These are phyloP conservation scores for Carex parvula DNA, from an alignment of 176 grass and related monocot species.

Conservation along the genomic window DNA sequence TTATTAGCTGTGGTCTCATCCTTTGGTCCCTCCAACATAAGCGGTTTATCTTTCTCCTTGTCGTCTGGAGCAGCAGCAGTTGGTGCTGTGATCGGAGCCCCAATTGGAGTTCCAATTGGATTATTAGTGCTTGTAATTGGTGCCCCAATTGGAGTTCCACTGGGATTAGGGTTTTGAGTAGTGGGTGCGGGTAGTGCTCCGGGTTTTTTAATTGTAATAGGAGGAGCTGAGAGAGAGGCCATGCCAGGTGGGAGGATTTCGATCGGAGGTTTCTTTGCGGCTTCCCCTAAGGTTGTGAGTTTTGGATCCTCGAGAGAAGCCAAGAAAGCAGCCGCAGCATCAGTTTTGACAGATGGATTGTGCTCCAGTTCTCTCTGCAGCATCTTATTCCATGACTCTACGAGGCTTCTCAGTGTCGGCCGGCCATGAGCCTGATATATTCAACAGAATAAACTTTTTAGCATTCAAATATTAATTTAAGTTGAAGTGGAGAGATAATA, in stretches of 20 bases:
- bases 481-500: neutral
- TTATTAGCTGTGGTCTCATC: neutral
- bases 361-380: constrained; percentile 89
- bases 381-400: constrained; percentile 93
- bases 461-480: constrained; percentile 17
- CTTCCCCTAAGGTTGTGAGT: constrained; percentile 70
- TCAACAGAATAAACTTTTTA: neutral
- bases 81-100: neutral
- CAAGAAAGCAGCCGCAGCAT: constrained; percentile 94
- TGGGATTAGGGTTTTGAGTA: constrained; percentile 29
- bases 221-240: constrained; percentile 79
- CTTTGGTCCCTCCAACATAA: constrained; percentile 30
- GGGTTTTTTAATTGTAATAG: constrained; percentile 67
- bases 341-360: constrained; percentile 75
- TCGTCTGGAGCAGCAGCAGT: neutral
- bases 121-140: constrained; percentile 19
- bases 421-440: constrained; percentile 82
- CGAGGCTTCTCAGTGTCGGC: constrained; percentile 71
- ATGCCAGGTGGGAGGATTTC: constrained; percentile 98
- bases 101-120: constrained; percentile 30
- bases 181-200: constrained; percentile 2
- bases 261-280: constrained; percentile 81
- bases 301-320: constrained; percentile 95
- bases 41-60: constrained; percentile 16
- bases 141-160: constrained; percentile 27